phyloP scores from a whole-genome alignment of 73 alveolate genomes.

The Durusdinium trenchii region DNA sequence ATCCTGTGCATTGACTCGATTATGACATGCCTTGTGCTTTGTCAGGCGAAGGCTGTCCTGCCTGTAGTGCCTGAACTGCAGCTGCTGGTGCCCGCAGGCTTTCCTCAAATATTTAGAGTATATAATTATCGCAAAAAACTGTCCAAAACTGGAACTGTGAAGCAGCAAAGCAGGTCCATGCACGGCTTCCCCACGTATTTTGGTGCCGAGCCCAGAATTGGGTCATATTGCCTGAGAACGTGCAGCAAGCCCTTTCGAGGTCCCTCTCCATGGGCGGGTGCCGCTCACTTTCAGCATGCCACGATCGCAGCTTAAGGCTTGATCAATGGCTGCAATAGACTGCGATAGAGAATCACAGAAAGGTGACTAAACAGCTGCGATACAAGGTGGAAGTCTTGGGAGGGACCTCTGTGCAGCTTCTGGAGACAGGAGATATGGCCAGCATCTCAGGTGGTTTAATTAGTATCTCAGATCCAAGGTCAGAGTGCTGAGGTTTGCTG shows the following conservation, averaged over 20 bases:
- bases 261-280: conserved; percentile 79
- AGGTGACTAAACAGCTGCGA: too few species aligned
- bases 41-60: conserved; percentile 26
- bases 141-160: not conserved
- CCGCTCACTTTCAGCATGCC: conserved; percentile 57
- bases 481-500: too few species aligned
- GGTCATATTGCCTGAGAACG: not conserved
- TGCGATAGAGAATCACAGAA: not conserved
- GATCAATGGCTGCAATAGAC: not conserved
- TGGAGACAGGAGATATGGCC: conserved; percentile 66
- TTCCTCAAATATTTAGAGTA: not conserved
- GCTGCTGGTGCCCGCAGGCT: conserved; percentile 57
- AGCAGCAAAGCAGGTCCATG: conserved; percentile 7
- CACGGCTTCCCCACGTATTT: conserved; percentile 22
- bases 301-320: conserved; percentile 82
- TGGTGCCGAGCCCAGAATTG: not conserved
- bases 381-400: conserved; percentile 35
- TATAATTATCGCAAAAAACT: not conserved
- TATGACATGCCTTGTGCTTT: not conserved
- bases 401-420: conserved; percentile 56
- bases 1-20: not conserved
- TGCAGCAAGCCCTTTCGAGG: not conserved
- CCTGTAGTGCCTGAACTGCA: conserved; percentile 67
- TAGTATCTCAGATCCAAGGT: too few species aligned
- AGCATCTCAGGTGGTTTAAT: not conserved